Evolutionary conservation across 805 yeast genomes (phyloP).

Genomic region (Candida ulmi): DNA sequence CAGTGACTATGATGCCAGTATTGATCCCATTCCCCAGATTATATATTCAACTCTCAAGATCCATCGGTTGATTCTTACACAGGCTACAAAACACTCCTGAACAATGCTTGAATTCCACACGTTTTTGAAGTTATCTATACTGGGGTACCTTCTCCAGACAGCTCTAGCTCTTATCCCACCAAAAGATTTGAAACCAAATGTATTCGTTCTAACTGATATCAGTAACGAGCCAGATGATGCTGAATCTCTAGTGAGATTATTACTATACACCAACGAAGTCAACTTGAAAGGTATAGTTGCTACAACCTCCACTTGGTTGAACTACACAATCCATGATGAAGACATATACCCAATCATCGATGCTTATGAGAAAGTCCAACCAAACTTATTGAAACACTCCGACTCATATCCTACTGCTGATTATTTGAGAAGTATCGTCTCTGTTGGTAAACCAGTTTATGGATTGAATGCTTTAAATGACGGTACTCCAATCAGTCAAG

Average conservation of each 20-base stretch:
- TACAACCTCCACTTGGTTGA: slow-evolving; percentile 29
- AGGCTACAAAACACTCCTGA: no score
- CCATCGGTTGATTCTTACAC: no score
- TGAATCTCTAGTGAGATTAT: slow-evolving; percentile 25
- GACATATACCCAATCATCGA: slow-evolving; percentile 26
- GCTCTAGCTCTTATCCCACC: slow-evolving; percentile 13
- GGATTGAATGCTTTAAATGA: slow-evolving; percentile 19
- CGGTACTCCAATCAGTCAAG: slow-evolving; percentile 13
- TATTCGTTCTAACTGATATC: slow-evolving; percentile 26
- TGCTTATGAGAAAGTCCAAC: slow-evolving; percentile 24
- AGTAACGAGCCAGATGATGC: slow-evolving; percentile 29
- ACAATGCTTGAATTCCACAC: no score
- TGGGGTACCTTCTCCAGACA: no score
- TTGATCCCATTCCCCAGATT: no score
- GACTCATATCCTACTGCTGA: slow-evolving; percentile 22
- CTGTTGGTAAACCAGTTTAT: slow-evolving; percentile 21
- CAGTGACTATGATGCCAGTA: no score
- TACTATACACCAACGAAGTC: slow-evolving; percentile 27
- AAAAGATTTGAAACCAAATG: slow-evolving; percentile 25
- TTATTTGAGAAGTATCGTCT: slow-evolving; percentile 22
- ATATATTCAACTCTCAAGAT: no score
- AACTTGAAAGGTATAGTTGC: slow-evolving; percentile 27
- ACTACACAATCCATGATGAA: slow-evolving; percentile 24
- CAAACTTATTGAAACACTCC: slow-evolving; percentile 24
- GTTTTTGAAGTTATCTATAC: no score